A percentile compares a stretch with the other conserved stretches of the same genome.
Conservation (phyloP, 1,284 basidiomycete species). For the Thecaphora thlaspeos region DNA sequence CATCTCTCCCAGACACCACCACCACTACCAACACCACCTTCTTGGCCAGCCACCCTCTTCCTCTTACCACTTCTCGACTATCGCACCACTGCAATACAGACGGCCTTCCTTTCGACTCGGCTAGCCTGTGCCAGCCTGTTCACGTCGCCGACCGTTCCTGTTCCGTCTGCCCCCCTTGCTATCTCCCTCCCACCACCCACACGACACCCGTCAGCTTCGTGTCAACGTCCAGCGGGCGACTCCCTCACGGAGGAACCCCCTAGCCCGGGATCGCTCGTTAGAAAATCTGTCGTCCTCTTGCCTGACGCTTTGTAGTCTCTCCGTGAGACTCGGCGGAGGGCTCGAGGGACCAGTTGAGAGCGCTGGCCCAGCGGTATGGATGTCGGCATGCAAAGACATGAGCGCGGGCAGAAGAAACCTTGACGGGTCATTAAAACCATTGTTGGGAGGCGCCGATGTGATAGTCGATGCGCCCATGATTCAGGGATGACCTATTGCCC, state of each 20-base stretch:
- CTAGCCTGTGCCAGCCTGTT: conserved; percentile 1
- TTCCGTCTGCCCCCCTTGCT: not conserved
- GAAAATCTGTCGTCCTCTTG: conserved; percentile 16
- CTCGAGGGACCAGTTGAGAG: conserved; percentile 22
- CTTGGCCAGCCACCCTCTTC: not conserved
- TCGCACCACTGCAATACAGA: too few species aligned
- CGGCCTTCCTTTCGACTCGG: too few species aligned
- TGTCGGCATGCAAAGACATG: not conserved
- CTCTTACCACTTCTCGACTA: not conserved
- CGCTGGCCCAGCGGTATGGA: conserved; percentile 3
- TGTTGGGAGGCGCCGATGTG: conserved; percentile 37
- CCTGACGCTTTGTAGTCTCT: conserved; percentile 34
- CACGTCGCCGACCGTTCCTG: not conserved
- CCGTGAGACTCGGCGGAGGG: conserved; percentile 32
- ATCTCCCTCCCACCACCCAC: not conserved
- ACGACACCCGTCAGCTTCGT: conserved; percentile 23
- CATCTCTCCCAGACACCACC: too few species aligned
- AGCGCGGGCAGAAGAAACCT: conserved; percentile 26
- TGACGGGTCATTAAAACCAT: conserved; percentile 39
- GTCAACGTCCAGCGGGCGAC: conserved; percentile 5
- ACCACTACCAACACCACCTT: too few species aligned
- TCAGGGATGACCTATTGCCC: conserved; percentile 43
- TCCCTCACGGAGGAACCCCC: too few species aligned
- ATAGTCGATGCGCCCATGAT: conserved; percentile 34
- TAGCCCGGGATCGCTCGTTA: conserved; percentile 21